Conservation (phyloP, 179 eudicot genomes). For the Patellifolia procumbens region DNA sequence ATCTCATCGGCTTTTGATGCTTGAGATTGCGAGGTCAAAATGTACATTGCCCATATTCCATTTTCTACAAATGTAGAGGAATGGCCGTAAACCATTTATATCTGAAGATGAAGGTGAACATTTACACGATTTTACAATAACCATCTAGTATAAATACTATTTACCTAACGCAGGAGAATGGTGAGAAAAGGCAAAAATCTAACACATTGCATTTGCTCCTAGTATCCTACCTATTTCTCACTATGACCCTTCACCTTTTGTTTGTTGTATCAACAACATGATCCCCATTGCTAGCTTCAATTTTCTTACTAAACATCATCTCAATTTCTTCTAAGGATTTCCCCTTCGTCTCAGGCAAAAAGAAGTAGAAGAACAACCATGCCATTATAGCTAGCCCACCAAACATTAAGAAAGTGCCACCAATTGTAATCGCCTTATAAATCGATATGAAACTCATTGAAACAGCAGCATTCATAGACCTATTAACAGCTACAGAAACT, state of each 20-base stretch:
- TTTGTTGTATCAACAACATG: not conserved
- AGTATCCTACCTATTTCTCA: not conserved
- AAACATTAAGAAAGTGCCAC: conserved; percentile 68
- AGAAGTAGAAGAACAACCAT: conserved; percentile 53
- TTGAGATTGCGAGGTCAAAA: too few relatives aligned
- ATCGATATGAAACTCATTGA: conserved; percentile 66
- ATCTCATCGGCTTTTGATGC: too few relatives aligned
- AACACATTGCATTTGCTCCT: not conserved
- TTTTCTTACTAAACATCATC: conserved; percentile 38
- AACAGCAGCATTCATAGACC: conserved; percentile 56
- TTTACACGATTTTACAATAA: too few relatives aligned
- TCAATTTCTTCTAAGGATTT: conserved; percentile 69
- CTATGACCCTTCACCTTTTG: not conserved
- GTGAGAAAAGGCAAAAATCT: too few relatives aligned
- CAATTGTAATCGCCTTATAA: conserved; percentile 55
- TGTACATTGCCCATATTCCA: too few relatives aligned
- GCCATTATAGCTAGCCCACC: conserved; percentile 52
- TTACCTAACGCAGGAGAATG: too few relatives aligned
- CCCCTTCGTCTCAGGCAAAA: conserved; percentile 76
- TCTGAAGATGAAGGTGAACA: too few relatives aligned
- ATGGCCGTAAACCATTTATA: too few relatives aligned
- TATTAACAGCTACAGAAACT: conserved; percentile 67
- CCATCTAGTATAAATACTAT: too few relatives aligned
- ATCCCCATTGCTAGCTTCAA: not conserved
- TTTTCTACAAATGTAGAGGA: too few relatives aligned